Percentiles rank a stretch among this genome's conserved stretches.
These are phyloP conservation scores for Spirogloea muscicola DNA, from an alignment of 139 green algal genomes.

Conservation along the genomic window DNA sequence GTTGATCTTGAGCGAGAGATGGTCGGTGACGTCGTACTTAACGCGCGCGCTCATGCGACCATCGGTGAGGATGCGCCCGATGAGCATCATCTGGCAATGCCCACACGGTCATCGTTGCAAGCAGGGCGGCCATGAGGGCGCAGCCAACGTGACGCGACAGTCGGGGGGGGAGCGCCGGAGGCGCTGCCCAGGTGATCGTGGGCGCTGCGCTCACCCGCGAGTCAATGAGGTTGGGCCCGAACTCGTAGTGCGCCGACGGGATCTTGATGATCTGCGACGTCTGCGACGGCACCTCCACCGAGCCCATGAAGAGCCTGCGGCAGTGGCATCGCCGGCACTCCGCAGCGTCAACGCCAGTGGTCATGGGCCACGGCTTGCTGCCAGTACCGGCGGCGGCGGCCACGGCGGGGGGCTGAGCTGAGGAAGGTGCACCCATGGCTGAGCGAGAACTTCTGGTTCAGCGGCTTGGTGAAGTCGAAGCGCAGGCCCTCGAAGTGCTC, in stretches of 20 bases:
- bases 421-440: constrained; percentile 62
- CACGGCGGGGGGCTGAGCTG: neutral
- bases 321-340: neutral
- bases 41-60: constrained; percentile 74
- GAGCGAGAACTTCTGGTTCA: constrained; percentile 96
- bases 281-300: constrained; percentile 78
- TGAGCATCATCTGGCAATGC: constrained; percentile 59
- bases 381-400: neutral
- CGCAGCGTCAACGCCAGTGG: neutral
- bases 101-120: neutral
- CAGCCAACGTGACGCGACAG: neutral
- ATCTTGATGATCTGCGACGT: constrained; percentile 75
- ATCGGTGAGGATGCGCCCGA: constrained; percentile 87
- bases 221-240: constrained; percentile 94
- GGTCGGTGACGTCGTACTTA: constrained; percentile 80
- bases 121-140: neutral
- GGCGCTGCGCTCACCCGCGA: constrained; percentile 51
- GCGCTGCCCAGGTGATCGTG: neutral
- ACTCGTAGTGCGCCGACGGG: constrained; percentile 88
- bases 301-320: constrained; percentile 88
- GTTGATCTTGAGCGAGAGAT: constrained; percentile 74
- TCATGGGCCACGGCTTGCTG: neutral
- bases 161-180: neutral
- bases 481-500: constrained; percentile 94
- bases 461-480: constrained; percentile 95